A percentile compares a stretch with the other conserved stretches of the same genome.
phyloP scores from a whole-genome alignment of 2,329 filamentous ascomycete genomes.

The Ophiostoma angusticollis region DNA sequence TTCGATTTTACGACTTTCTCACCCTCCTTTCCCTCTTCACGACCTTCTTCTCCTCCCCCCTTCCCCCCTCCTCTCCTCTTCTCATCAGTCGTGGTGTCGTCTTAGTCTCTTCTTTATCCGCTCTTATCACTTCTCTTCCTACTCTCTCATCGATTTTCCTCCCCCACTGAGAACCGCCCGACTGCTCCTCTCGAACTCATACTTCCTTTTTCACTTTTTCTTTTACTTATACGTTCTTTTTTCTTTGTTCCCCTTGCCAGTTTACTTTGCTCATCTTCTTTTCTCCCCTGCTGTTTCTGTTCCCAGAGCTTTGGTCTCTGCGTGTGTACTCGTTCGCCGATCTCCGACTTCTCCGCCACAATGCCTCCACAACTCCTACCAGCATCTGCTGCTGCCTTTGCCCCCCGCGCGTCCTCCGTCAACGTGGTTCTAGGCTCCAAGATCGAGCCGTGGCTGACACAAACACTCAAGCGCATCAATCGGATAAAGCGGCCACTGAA shows the following conservation, averaged over 20 bases:
- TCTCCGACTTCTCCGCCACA: constrained; percentile 8
- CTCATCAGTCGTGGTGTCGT: constrained; percentile 44
- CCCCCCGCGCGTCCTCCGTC: constrained; percentile 75
- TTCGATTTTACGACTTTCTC: constrained; percentile 29
- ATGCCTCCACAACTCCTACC: constrained; percentile 94
- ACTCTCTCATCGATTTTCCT: neutral
- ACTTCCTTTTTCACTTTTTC: neutral
- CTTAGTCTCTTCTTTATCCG: constrained; percentile 8
- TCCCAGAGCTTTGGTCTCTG: constrained; percentile 8
- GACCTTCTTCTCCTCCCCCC: constrained; percentile 25
- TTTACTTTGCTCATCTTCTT: neutral
- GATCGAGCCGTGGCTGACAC: constrained; percentile 92
- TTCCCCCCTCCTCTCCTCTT: constrained; percentile 44
- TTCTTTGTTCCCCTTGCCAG: neutral
- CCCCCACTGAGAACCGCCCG: constrained; percentile 12
- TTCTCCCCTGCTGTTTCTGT: neutral
- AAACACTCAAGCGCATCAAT: constrained; percentile 94
- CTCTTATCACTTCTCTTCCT: neutral
- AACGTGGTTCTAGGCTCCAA: constrained; percentile 89
- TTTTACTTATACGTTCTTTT: neutral
- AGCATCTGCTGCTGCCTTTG: constrained; percentile 91
- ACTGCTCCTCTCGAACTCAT: too few relatives aligned
- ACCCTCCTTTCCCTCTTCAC: constrained; percentile 38
- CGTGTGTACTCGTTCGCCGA: constrained; percentile 22
- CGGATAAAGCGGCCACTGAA: constrained; percentile 93